Base-by-base conservation (phyloP, 2,329 filamentous ascomycete genomes). In the Penicillium sp. region DNA sequence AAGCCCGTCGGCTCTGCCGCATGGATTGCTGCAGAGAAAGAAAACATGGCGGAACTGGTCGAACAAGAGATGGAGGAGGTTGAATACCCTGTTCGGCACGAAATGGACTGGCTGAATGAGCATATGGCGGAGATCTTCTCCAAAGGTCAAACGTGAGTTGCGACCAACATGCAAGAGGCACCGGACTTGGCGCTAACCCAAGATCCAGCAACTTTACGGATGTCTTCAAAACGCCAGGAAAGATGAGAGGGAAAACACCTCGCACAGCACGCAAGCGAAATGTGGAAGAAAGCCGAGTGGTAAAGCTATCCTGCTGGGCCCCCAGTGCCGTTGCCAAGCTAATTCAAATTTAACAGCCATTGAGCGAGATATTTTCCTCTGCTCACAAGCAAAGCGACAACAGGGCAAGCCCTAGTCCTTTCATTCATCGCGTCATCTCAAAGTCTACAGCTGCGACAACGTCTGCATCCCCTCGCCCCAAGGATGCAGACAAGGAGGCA, bases 91-190 rank as follows among this genome's bases (percentile, higher is more conserved):
- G 93, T 91, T 60, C 86, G 90, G 57, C 96, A 98, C 76, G 95
- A 99, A 74, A 80, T 98, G 70, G 93, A 98, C 73, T 99, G 95
- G 95, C 81, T 99, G 67, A 98, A 99, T 70, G 95, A 98, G 78
- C 95, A 99, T 75, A 97, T 99, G 93, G 86, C 86, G 49, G 91
- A 96, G 62, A 91, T 99, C 69, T 96, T 98, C 73, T 89, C 87
- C 68, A 87, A 89, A 67, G 90, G 92, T 70, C 86, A 93, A 76
- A 85, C 92, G 95, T 97, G 85, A 69, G 89, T 83, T 55, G 57
- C 56, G 54, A 60, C 60, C 55, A 43, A 26, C 59, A 22, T 52
- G 53, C 22, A 35, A 57, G 53, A 51, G 33, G 45, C 33, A 26
- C 31, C 39, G 39, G 22, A 19, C 44, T 55, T 48, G 14, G 39